Base-by-base conservation (phyloP, 1,284 basidiomycete species). In the Trichosporon inkin region DNA sequence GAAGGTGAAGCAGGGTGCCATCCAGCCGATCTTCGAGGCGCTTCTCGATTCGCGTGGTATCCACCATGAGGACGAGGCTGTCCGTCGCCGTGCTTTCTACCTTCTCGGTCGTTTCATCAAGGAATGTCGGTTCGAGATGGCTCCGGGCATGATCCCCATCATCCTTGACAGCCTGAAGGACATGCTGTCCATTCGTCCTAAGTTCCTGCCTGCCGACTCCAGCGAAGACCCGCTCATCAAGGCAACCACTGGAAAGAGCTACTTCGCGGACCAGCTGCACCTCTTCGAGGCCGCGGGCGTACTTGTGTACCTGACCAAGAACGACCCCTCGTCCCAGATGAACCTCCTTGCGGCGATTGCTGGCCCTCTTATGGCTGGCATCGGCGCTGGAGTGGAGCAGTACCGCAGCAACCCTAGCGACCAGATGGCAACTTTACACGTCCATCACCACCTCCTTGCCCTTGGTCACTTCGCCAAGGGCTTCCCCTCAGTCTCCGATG, bases 371-470 rank as follows among this genome's bases (percentile, higher is more conserved):
- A 83, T 92, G 77, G 84, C 87, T 54, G 87, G 89, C 52, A 82
- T 98, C 49, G 87, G 86, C 7, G 78, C 82, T 39, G 88, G 83
- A 67, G 80, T 92, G 44, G 85, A 87, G 67, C 56, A 58, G 38
- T 70, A 68, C 54, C 62, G 67, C n/a, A 66, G 58, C 14, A 81
- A 82, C 16, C 52, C 58, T 7, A 59, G 49, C 49, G 56, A 67
- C 36, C 61, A 62, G 24, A 75, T 88, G 51, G 84, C 88, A 6
- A 86, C 97, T 66, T 82, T 98, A 51, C 88, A 88, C 73, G 86
- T 93, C n/a, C 96, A 99, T 72, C 95, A 99, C 78, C 84, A 89
- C 66, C 90, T 99, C 72, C 89, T 97, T 84, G 95, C 94, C 1
- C 82, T 98, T 13, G 94, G 94, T 16, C 92, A 91, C 70, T 85